phyloP scores from a whole-genome alignment of 2,329 filamentous ascomycete genomes.

The Macroventuria anomochaeta region DNA sequence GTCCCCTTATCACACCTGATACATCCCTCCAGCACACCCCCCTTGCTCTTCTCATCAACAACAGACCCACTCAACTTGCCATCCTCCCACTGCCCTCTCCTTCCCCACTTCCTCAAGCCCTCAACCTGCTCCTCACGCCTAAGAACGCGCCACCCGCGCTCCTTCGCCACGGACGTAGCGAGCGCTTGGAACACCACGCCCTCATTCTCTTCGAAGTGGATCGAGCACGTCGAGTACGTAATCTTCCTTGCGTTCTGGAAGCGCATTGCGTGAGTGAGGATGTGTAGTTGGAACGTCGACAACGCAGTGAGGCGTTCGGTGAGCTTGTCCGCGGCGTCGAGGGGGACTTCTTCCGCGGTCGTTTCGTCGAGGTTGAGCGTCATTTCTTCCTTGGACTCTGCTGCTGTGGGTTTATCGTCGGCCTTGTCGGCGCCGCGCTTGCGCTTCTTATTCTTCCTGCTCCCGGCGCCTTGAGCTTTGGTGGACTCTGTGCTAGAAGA shows the following conservation, averaged over 20 bases:
- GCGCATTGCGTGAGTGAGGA: slow-evolving; percentile 82
- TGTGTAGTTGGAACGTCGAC: slow-evolving; percentile 78
- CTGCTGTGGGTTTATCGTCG: slow-evolving; percentile 15
- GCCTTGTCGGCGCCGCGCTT: slow-evolving; percentile 30
- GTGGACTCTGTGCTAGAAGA: neutral
- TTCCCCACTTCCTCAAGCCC: slow-evolving; percentile 78
- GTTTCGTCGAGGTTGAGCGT: slow-evolving; percentile 39
- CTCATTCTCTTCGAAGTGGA: slow-evolving; percentile 89
- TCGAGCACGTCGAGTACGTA: slow-evolving; percentile 92
- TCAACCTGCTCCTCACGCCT: slow-evolving; percentile 73
- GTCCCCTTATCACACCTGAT: slow-evolving; percentile 83
- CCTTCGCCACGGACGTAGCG: slow-evolving; percentile 67
- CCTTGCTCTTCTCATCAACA: slow-evolving; percentile 38
- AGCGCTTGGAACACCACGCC: slow-evolving; percentile 77
- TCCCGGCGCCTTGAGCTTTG: slow-evolving; percentile 7
- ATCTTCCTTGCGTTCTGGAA: slow-evolving; percentile 74
- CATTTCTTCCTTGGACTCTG: slow-evolving; percentile 2
- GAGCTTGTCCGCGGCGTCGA: slow-evolving; percentile 37
- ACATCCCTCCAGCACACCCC: slow-evolving; percentile 70
- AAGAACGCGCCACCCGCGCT: slow-evolving; percentile 79
- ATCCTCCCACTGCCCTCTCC: slow-evolving; percentile 59
- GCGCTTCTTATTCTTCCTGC: slow-evolving; percentile 41
- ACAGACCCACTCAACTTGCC: slow-evolving; percentile 52
- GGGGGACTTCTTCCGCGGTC: slow-evolving; percentile 48
- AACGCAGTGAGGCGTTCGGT: slow-evolving; percentile 72